Evolutionary conservation across 768 basidiomycete genomes (phyloP).

Genomic region (Leccinum boreale): DNA sequence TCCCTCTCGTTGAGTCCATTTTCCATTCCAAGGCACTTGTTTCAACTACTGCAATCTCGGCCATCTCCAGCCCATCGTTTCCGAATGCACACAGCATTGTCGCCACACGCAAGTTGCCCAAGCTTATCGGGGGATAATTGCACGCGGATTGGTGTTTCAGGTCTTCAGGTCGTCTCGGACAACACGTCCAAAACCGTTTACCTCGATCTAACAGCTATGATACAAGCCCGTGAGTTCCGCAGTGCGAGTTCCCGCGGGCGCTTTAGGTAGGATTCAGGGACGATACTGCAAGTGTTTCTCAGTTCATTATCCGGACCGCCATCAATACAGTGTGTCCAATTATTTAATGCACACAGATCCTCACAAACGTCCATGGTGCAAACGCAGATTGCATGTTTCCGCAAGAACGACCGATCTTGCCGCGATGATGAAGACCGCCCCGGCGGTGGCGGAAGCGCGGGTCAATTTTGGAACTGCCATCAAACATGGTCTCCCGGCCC

Average conservation of each 20-base stretch:
- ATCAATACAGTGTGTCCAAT: not conserved
- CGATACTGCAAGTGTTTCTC: not conserved
- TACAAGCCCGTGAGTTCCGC: not conserved
- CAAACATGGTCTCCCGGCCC: not conserved
- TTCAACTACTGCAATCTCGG: not conserved
- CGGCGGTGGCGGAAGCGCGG: not conserved
- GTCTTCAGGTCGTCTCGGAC: not conserved
- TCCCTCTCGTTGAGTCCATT: not conserved
- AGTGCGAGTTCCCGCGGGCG: not conserved
- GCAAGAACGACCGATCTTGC: not conserved
- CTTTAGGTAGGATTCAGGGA: not conserved
- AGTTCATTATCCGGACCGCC: not conserved
- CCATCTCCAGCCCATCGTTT: not conserved
- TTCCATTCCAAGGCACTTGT: not conserved
- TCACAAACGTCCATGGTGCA: not conserved
- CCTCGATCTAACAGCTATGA: not conserved
- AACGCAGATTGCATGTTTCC: not conserved
- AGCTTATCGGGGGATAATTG: not conserved
- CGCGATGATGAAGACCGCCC: conserved; percentile 1
- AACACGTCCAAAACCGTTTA: not conserved
- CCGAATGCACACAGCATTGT: not conserved
- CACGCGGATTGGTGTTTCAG: not conserved
- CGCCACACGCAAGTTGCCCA: not conserved
- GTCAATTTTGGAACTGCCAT: not conserved
- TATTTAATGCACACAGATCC: not conserved